Base-by-base conservation (phyloP, 177 flowering plant genomes). In the Vitis hybrid region DNA sequence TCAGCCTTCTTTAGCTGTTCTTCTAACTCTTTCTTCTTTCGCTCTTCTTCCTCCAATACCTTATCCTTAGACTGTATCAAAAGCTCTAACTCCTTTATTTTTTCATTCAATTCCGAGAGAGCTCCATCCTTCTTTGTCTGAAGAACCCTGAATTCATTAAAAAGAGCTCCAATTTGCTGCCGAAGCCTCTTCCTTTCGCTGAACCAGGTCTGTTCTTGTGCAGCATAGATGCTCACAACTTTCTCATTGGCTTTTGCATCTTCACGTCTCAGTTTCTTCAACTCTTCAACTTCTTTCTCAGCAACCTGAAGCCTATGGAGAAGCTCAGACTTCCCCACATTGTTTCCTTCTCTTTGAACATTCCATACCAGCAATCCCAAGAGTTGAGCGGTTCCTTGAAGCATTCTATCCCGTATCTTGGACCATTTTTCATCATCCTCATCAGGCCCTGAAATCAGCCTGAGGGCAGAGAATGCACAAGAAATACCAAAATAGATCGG, bases 171-270 rank as follows among this genome's bases (percentile, higher is more conserved):
- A 54, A 96, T 82, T 50, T 92, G 89, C 71, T 83, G 90, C 28
- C 79, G 59, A 20, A 92, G 90, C 76, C 79, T 88, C 83, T 79
- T 92, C 70, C 89, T 88, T 73, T 94, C 97, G 13, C 47, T 72
- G 6, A 90, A 73, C 99, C 99, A 94, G 72, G 80, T 62, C 71
- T 94, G 99, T 73, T 96, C 97, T 66, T 89, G 92, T 1, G 90
- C 67, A 10, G 98, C 94, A 68, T 79, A 89, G 69, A 96, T 94
- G 58, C 94, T 53, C 33, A 85, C 97, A 18, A 96, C 99, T 70
- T 88, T 94, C 87, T 94, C 97, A 71, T 94, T 96, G 4, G 98
- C 99, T 70, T 83, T 92, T 4, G 89, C 97, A 73, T 96, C 97
- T 70, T 96, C 99, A 3, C 77, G 85, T 73, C 99, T 82, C 67